Evolutionary conservation across 441 rosid species (phyloP), one percentile per base, ranked within the genome.

Genomic region (Gossypium davidsonii): DNA sequence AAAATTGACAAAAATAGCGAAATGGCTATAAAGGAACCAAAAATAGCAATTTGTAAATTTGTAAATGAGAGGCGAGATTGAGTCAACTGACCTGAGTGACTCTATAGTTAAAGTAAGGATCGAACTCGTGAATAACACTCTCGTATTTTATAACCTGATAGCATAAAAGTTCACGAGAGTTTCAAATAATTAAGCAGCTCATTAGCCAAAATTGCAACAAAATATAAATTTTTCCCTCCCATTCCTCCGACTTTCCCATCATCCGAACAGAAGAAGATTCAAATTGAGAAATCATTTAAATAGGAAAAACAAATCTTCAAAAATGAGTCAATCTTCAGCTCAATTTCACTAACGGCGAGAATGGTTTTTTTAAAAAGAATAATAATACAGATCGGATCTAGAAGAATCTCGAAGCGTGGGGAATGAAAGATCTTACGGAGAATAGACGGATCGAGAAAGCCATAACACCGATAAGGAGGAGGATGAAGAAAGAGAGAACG

Each of bases 401-500:
- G 25, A 79, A 25, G 69, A 75, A 71, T 14, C 2, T 58, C 60
- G 55, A 18, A 62, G 56, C 64, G 69, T 37, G 60, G 60, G 56
- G 51, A 15, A 70, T 56, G 31, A 53, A 39, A 49, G 77, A 76
- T 51, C 94, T 86, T 78, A 96, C 99, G 58, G 99, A 96, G 89
- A 96, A 96, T 39, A 96, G 85, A 6, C 98, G 99, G 90, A 96
- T 96, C 93, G 97, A 96, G 94, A 96, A 96, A 61, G 96, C 98
- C 63, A 96, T 90, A 81, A 90, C 97, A 52, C 97, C 97, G 75
- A 93, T 90, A 85, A 96, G 85, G 74, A 93, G 44, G 77, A 96
- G 99, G 75, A 93, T 93, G 82, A 88, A 81, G 75, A 87, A 84
- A 57, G 97, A 80, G 42, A 96, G 87, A 67, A 88, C 96, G 73